phyloP scores from a whole-genome alignment of 2,329 filamentous ascomycete species.

The Ceratocystis destructans region DNA sequence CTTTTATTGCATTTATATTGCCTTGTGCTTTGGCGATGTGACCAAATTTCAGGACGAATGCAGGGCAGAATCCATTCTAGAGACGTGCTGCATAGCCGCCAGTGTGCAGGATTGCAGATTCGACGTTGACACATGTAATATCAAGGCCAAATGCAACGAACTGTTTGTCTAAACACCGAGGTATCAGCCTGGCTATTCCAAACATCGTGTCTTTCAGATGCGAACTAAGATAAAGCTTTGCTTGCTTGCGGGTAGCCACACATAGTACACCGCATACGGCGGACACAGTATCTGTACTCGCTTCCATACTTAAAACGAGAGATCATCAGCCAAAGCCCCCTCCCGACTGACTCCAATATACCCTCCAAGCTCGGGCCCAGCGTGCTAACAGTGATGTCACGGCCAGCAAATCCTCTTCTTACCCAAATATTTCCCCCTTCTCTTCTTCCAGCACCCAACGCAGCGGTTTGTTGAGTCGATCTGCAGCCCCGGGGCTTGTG shows the following conservation, averaged over 20 bases:
- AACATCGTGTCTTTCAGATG: neutral
- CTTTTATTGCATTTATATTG: neutral
- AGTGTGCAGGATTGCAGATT: slow-evolving; percentile 4
- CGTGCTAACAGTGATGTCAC: neutral
- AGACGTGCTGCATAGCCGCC: neutral
- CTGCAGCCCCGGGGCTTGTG: neutral
- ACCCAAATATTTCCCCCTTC: neutral
- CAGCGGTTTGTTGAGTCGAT: neutral
- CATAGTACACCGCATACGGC: neutral
- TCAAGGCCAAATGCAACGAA: neutral
- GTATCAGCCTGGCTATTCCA: neutral
- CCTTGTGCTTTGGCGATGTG: neutral
- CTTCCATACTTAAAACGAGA: neutral
- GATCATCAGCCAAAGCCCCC: neutral
- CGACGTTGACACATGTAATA: neutral
- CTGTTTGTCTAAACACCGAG: no score
- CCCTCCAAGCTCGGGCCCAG: neutral
- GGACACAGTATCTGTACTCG: neutral
- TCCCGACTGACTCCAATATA: neutral
- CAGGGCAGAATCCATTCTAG: neutral
- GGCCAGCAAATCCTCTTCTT: neutral
- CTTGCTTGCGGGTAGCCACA: neutral
- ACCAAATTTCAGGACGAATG: neutral
- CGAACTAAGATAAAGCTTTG: no score
- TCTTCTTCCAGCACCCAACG: neutral